These are phyloP conservation scores for Salicornia ramosissima DNA, from an alignment of 148 eudicot genomes.

Conservation along the genomic window DNA sequence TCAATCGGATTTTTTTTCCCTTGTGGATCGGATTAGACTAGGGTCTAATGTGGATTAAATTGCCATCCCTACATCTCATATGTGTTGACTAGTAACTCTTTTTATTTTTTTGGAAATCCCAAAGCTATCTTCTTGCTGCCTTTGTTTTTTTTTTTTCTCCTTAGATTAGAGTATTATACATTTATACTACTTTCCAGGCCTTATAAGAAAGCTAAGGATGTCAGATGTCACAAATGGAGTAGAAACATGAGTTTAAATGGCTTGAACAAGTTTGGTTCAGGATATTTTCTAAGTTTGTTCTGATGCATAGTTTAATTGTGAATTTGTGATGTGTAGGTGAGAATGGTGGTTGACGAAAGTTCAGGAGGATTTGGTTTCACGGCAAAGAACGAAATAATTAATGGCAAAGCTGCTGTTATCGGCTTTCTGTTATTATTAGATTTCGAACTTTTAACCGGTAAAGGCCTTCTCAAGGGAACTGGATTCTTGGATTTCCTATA, in stretches of 20 bases:
- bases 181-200: too few species aligned
- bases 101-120: too few species aligned
- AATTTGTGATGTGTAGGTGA: constrained; percentile 48
- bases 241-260: background rate
- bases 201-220: too few species aligned
- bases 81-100: too few species aligned
- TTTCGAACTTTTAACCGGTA: constrained; percentile 91
- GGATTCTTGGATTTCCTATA: constrained; percentile 96
- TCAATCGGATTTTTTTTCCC: too few species aligned
- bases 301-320: too few species aligned
- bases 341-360: constrained; percentile 85
- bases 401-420: constrained; percentile 92
- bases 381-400: constrained; percentile 64
- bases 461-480: constrained; percentile 91
- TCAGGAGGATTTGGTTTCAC: constrained; percentile 79
- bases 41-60: too few species aligned
- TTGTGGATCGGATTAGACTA: too few species aligned
- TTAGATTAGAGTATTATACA: too few species aligned
- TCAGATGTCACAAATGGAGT: background rate
- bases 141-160: too few species aligned
- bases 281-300: background rate
- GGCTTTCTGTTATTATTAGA: constrained; percentile 85
- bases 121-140: too few species aligned
- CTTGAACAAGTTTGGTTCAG: background rate
- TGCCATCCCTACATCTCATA: too few species aligned